Conservation (phyloP, 2,329 filamentous ascomycete species). For the Zymoseptoria ardabiliae region DNA sequence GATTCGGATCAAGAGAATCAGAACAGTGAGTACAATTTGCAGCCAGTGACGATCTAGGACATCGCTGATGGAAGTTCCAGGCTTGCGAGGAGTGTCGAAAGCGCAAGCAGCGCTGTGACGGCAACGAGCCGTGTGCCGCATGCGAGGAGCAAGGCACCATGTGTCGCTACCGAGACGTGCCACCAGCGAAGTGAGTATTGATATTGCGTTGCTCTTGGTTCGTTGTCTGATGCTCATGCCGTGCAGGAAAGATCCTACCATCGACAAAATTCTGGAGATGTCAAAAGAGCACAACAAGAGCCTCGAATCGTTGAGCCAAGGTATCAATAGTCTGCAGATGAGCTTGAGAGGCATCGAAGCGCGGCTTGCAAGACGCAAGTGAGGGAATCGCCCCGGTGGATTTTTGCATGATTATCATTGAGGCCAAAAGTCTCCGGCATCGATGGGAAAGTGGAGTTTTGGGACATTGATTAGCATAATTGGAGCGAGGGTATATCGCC, state of each 20-base stretch:
- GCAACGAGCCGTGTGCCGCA: slow-evolving; percentile 46
- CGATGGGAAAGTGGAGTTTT: background rate
- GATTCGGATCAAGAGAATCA: background rate
- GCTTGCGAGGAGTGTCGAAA: slow-evolving; percentile 95
- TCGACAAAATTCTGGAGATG: slow-evolving; percentile 16
- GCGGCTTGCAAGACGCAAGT: slow-evolving; percentile 6
- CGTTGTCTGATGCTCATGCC: slow-evolving; percentile 1
- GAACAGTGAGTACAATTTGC: background rate
- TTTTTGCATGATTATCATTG: background rate
- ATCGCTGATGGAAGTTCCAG: slow-evolving; percentile 47
- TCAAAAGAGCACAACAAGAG: slow-evolving; percentile 15
- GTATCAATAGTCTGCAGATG: slow-evolving; percentile 11
- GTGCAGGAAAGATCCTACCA: slow-evolving; percentile 15
- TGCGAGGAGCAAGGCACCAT: slow-evolving; percentile 14
- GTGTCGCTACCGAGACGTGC: slow-evolving; percentile 17
- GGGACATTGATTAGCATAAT: background rate
- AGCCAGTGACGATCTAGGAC: background rate
- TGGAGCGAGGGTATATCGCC: background rate
- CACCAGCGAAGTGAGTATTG: slow-evolving; percentile 13
- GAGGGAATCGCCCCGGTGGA: background rate
- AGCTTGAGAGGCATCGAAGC: slow-evolving; percentile 14
- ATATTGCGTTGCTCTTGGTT: background rate
- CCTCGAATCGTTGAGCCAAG: slow-evolving; percentile 10
- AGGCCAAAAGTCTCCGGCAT: background rate
- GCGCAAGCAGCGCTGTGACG: slow-evolving; percentile 95